Conservation (phyloP, 2,329 filamentous ascomycete species). For the Cylindrodendrum hubeiense region DNA sequence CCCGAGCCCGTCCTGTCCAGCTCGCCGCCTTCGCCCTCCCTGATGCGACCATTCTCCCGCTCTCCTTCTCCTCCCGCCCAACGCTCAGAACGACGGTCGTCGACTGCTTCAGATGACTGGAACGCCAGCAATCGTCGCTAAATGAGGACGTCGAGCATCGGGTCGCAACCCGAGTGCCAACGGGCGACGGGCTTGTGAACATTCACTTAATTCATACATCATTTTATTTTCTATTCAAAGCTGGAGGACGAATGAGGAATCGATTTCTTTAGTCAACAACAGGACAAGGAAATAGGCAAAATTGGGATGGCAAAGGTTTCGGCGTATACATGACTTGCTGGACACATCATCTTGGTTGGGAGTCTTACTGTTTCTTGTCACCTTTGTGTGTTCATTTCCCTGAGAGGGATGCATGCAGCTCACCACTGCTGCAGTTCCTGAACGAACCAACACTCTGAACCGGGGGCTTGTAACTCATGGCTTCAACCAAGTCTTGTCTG, state of each 20-base stretch:
- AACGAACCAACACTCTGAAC: not conserved
- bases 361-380: slow-evolving; percentile 8
- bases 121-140: slow-evolving; percentile 35
- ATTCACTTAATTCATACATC: slow-evolving; percentile 6
- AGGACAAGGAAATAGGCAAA: slow-evolving; percentile 15
- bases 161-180: not conserved
- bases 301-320: slow-evolving; percentile 19
- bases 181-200: not conserved
- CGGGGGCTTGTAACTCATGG: not conserved
- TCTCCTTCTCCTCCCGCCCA: slow-evolving; percentile 43
- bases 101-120: slow-evolving; percentile 44
- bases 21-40: slow-evolving; percentile 43
- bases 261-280: not conserved
- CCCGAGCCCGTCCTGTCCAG: slow-evolving; percentile 48
- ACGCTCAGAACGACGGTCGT: slow-evolving; percentile 41
- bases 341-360: slow-evolving; percentile 11
- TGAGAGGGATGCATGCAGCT: not conserved
- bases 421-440: not conserved
- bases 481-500: not conserved
- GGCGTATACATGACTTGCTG: slow-evolving; percentile 20
- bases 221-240: not conserved
- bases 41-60: slow-evolving; percentile 41
- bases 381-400: not conserved
- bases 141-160: not conserved
- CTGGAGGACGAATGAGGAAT: slow-evolving; percentile 6